Conservation (phyloP, 495 filamentous ascomycete species). For the Aspergillus nanangensis region DNA sequence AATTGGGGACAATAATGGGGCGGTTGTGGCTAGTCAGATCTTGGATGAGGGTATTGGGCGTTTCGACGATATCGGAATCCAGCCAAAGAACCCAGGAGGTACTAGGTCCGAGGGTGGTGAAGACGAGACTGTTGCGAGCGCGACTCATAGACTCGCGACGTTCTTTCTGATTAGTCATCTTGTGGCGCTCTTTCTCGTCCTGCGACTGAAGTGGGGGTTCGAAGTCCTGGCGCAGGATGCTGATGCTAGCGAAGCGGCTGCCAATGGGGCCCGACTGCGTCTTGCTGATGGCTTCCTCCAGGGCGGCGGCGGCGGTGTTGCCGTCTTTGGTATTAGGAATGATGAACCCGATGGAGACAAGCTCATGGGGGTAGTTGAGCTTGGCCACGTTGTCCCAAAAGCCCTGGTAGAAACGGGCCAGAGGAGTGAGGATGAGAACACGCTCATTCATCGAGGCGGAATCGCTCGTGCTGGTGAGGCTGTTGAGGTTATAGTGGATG, state of each 20-base stretch:
- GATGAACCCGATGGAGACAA: slow-evolving; percentile 96
- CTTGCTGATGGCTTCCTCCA: slow-evolving; percentile 79
- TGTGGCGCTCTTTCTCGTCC: slow-evolving; percentile 83
- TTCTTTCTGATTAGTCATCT: slow-evolving; percentile 79
- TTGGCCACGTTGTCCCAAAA: slow-evolving; percentile 95
- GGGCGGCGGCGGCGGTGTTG: slow-evolving; percentile 69
- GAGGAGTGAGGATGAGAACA: slow-evolving; percentile 86
- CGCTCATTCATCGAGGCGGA: slow-evolving; percentile 76
- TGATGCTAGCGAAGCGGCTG: slow-evolving; percentile 83
- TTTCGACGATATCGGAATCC: slow-evolving; percentile 89
- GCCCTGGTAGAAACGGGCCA: slow-evolving; percentile 84
- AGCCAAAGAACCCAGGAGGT: slow-evolving; percentile 98
- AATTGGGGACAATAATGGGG: slow-evolving; percentile 89
- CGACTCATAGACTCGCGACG: slow-evolving; percentile 87
- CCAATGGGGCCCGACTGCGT: slow-evolving; percentile 77
- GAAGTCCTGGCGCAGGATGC: slow-evolving; percentile 93
- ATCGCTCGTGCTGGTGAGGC: slow-evolving; percentile 72
- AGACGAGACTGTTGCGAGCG: slow-evolving; percentile 88
- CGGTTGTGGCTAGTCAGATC: slow-evolving; percentile 85
- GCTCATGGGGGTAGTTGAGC: slow-evolving; percentile 83
- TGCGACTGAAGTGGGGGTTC: slow-evolving; percentile 78
- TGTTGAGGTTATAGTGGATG: slow-evolving; percentile 90
- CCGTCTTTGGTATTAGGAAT: slow-evolving; percentile 87
- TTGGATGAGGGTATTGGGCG: slow-evolving; percentile 80
- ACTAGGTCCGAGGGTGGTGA: slow-evolving; percentile 92